Evolutionary conservation across 257 asterid genomes (phyloP).

Genomic region (Prunella vulgaris): DNA sequence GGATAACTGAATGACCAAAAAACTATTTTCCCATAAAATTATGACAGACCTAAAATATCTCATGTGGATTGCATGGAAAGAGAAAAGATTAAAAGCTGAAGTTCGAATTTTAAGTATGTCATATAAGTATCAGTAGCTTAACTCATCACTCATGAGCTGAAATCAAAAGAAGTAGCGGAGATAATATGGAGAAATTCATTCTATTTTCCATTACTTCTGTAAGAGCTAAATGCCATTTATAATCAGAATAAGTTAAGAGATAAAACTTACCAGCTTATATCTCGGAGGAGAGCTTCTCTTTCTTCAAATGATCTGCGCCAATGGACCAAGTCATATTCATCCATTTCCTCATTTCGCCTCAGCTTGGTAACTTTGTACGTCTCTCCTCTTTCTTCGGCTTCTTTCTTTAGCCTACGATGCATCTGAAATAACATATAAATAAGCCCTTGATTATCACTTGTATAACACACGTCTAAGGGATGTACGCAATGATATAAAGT

Average conservation of each 20-base stretch:
- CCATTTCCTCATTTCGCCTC: conserved; percentile 89
- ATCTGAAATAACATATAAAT: conserved; percentile 38
- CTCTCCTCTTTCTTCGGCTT: conserved; percentile 80
- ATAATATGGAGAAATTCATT: too few species aligned
- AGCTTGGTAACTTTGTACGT: conserved; percentile 54
- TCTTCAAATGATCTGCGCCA: conserved; percentile 97
- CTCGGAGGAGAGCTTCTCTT: conserved; percentile 90
- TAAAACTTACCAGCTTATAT: conserved; percentile 72
- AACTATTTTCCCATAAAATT: neutral
- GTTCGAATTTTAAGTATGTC: neutral
- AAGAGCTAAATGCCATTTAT: too few species aligned
- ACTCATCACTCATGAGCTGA: neutral
- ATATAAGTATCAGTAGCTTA: neutral
- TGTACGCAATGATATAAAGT: neutral
- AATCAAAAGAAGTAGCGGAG: too few species aligned
- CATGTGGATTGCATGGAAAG: neutral
- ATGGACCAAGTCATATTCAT: conserved; percentile 86
- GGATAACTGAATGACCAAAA: too few species aligned
- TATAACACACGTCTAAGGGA: neutral
- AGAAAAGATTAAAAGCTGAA: neutral
- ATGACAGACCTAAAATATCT: neutral
- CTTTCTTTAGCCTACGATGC: conserved; percentile 54
- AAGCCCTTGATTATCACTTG: neutral
- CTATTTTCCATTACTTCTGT: too few species aligned
- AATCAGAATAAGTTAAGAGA: neutral